phyloP scores from a whole-genome alignment of 805 yeast genomes.

The Candida saitoana region DNA sequence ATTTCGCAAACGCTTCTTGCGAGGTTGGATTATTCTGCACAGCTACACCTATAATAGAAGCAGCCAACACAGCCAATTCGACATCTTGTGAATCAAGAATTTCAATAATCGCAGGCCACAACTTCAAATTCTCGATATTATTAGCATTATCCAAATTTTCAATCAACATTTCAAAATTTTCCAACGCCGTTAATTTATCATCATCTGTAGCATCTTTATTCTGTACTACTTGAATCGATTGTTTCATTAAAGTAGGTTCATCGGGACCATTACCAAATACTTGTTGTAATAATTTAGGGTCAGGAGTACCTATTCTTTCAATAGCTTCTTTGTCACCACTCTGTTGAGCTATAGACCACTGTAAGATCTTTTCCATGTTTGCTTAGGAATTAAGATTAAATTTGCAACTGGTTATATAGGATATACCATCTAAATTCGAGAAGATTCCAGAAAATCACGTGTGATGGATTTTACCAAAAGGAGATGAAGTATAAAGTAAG shows the following conservation, averaged over 20 bases:
- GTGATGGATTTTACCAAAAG: too few species aligned
- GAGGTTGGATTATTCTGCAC: constrained; percentile 83
- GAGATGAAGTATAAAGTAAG: too few species aligned
- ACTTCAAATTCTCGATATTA: constrained; percentile 73
- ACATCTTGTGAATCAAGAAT: constrained; percentile 39
- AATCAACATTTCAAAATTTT: constrained; percentile 87
- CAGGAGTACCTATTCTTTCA: constrained; percentile 62
- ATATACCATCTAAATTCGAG: too few species aligned
- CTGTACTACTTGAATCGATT: constrained; percentile 58
- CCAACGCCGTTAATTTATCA: constrained; percentile 70
- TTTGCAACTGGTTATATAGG: too few species aligned
- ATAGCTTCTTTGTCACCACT: constrained; percentile 68
- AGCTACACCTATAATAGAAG: constrained; percentile 82
- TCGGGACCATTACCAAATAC: constrained; percentile 70
- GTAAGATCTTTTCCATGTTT: constrained; percentile 82
- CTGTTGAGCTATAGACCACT: constrained; percentile 86
- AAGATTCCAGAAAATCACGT: too few species aligned
- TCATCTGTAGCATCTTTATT: constrained; percentile 59
- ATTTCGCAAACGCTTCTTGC: constrained; percentile 61
- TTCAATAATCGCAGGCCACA: constrained; percentile 72
- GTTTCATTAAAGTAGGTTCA: constrained; percentile 84
- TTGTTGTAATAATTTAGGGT: constrained; percentile 74
- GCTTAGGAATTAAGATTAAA: too few species aligned
- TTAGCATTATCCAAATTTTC: constrained; percentile 95
- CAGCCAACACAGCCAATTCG: constrained; percentile 53